Conservation (phyloP, 2,329 filamentous ascomycete species). For the Paracamarosporium sp. region DNA sequence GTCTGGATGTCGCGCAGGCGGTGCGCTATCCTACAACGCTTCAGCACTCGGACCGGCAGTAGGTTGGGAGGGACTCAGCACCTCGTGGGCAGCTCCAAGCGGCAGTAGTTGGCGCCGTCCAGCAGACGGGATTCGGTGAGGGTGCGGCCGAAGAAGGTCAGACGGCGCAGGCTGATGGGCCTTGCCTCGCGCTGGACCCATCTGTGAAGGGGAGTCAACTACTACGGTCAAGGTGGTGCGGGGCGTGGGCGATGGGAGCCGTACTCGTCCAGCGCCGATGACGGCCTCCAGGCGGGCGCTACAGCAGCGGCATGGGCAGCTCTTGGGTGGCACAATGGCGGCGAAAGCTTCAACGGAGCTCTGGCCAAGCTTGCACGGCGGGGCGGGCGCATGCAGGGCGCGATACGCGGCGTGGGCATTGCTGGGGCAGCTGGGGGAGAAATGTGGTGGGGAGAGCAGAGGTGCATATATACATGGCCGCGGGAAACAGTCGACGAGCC, state of each 20-base stretch:
- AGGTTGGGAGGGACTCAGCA: conserved; percentile 36
- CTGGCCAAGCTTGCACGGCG: conserved; percentile 2
- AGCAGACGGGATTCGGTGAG: conserved; percentile 88
- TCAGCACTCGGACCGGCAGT: conserved; percentile 15
- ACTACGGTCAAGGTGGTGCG: neutral
- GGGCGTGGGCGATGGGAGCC: conserved; percentile 18
- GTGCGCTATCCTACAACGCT: conserved; percentile 74
- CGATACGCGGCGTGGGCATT: conserved; percentile 22
- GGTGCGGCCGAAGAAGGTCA: conserved; percentile 96
- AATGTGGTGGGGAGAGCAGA: conserved; percentile 18
- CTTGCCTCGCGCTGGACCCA: conserved; percentile 93
- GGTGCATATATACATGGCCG: neutral
- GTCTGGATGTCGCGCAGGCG: conserved; percentile 97
- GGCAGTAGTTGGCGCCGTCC: conserved; percentile 96
- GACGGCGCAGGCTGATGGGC: conserved; percentile 93
- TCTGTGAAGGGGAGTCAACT: conserved; percentile 55
- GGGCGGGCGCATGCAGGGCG: conserved; percentile 12
- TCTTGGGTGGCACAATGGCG: conserved; percentile 7
- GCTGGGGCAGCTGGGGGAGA: conserved; percentile 22
- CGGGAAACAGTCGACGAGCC: neutral
- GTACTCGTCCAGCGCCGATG: conserved; percentile 66
- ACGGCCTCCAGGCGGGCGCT: conserved; percentile 65
- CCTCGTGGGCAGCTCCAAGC: conserved; percentile 89
- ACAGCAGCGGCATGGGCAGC: conserved; percentile 35
- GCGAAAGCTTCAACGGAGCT: conserved; percentile 16